Percentiles rank a stretch among this genome's conserved stretches.
phyloP scores from a whole-genome alignment of 768 basidiomycete genomes.

The Rhodotorula taiwanensis region DNA sequence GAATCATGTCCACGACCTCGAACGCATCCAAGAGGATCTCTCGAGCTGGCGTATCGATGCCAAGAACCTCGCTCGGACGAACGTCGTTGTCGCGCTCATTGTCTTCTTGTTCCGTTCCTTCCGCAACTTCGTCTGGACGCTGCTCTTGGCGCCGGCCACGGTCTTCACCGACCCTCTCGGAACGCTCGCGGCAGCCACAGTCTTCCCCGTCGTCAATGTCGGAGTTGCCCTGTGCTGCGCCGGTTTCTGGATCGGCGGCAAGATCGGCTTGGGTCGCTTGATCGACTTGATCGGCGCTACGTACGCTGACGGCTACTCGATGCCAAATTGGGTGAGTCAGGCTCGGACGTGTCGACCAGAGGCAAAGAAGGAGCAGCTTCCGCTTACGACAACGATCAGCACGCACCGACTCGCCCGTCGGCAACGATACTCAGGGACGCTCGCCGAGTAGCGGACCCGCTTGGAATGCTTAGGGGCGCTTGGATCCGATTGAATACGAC shows the following conservation, averaged over 20 bases:
- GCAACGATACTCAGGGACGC: too few species aligned
- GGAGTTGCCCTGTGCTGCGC: background rate
- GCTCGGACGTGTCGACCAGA: too few species aligned
- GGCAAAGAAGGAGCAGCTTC: too few species aligned
- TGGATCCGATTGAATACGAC: too few species aligned
- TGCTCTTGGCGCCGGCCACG: slow-evolving; percentile 22
- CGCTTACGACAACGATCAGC: too few species aligned
- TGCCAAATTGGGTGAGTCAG: slow-evolving; percentile 20
- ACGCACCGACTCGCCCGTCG: too few species aligned
- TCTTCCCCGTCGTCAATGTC: background rate
- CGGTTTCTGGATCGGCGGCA: slow-evolving; percentile 9
- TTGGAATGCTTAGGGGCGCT: too few species aligned
- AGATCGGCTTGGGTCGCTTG: background rate
- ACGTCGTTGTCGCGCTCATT: background rate
- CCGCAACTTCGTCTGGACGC: background rate
- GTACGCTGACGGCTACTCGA: slow-evolving; percentile 8
- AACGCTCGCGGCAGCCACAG: background rate
- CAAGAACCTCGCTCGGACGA: background rate
- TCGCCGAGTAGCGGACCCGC: too few species aligned
- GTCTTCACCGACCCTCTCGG: slow-evolving; percentile 19
- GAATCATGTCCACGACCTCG: background rate
- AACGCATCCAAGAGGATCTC: background rate
- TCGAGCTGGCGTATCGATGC: background rate
- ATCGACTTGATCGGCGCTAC: background rate
- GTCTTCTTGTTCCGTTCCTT: background rate